Evolutionary conservation across 2,329 filamentous ascomycete genomes (phyloP).

Genomic region (Colletotrichum liaoningense): DNA sequence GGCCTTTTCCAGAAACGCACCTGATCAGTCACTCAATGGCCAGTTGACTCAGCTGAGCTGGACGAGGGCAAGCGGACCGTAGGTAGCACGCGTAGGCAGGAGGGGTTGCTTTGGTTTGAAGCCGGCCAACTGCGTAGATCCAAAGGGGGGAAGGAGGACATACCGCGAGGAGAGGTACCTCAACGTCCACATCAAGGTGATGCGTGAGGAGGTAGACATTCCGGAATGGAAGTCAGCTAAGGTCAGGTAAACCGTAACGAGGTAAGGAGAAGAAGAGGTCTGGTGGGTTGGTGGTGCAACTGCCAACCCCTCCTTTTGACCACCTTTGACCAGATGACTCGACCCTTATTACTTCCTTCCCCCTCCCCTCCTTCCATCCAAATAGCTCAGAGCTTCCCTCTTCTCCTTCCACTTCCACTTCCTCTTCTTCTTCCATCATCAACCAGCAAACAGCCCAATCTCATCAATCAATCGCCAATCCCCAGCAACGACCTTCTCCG

Average conservation of each 20-base stretch:
- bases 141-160: not conserved
- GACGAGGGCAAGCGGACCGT: no score
- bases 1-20: slow-evolving; percentile 34
- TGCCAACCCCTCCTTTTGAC: slow-evolving; percentile 38
- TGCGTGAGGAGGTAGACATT: slow-evolving; percentile 8
- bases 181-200: not conserved
- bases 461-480: slow-evolving; percentile 33
- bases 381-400: slow-evolving; percentile 22
- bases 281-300: slow-evolving; percentile 29
- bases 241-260: not conserved
- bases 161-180: slow-evolving; percentile 6
- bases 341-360: slow-evolving; percentile 38
- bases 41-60: slow-evolving; percentile 24
- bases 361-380: slow-evolving; percentile 40
- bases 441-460: slow-evolving; percentile 28
- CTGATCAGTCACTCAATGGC: slow-evolving; percentile 27
- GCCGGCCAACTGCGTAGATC: slow-evolving; percentile 19
- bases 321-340: slow-evolving; percentile 34
- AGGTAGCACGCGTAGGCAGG: no score
- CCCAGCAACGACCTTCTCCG: slow-evolving; percentile 6
- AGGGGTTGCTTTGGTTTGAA: slow-evolving; percentile 2
- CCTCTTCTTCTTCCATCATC: not conserved
- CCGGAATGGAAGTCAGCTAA: not conserved
- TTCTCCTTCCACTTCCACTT: slow-evolving; percentile 6
- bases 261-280: slow-evolving; percentile 10